A percentile compares a stretch with the other conserved stretches of the same genome.
phyloP scores from a whole-genome alignment of 352 stramenopile genomes.

The Thalassiosira ordinaria region DNA sequence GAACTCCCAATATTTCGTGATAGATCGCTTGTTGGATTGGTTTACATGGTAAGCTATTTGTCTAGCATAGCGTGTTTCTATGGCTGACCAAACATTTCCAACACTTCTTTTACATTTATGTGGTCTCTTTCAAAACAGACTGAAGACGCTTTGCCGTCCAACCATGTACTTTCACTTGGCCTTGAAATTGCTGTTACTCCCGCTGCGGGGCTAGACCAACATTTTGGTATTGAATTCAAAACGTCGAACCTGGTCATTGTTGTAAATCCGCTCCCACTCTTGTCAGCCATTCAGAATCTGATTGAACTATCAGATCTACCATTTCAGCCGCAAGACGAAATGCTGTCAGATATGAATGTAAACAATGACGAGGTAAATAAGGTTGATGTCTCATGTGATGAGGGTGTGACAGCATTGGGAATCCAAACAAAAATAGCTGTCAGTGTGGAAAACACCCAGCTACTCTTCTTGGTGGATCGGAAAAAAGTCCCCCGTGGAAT shows the following conservation, averaged over 20 bases:
- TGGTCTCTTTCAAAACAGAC: neutral
- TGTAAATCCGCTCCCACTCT: conserved; percentile 45
- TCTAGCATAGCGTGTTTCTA: neutral
- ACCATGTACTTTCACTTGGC: conserved; percentile 23
- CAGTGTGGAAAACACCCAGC: conserved; percentile 24
- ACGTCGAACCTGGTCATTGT: conserved; percentile 44
- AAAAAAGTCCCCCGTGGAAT: conserved; percentile 31
- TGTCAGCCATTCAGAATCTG: conserved; percentile 41
- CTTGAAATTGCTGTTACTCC: conserved; percentile 33
- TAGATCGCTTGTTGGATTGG: conserved; percentile 26
- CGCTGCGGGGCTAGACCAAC: conserved; percentile 2
- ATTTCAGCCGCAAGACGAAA: conserved; percentile 6
- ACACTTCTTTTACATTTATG: no score
- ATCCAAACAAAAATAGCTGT: conserved; percentile 25
- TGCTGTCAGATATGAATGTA: neutral
- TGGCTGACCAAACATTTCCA: neutral
- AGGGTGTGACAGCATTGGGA: neutral
- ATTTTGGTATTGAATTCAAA: conserved; percentile 25
- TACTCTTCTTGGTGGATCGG: conserved; percentile 45
- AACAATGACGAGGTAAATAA: neutral
- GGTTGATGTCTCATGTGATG: neutral
- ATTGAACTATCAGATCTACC: conserved; percentile 30
- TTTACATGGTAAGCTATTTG: conserved; percentile 53
- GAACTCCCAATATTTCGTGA: conserved; percentile 36
- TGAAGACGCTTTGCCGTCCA: neutral